Evolutionary conservation across 768 basidiomycete genomes (phyloP).

Genomic region (Rubroboletus pulcherrimus): DNA sequence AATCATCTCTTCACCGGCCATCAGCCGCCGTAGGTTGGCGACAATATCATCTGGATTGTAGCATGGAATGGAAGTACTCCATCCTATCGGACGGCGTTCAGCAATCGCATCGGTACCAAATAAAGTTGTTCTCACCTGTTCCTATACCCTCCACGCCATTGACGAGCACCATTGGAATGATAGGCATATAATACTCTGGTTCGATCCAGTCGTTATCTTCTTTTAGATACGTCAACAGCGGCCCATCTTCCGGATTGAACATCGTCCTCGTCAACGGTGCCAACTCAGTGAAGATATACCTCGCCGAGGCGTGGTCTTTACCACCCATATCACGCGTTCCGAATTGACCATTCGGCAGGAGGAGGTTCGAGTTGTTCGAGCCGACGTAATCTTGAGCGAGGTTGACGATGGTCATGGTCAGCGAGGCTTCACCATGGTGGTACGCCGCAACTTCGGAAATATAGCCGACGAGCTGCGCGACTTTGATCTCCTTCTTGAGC

Average conservation of each 20-base stretch:
- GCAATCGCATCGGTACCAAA: background rate
- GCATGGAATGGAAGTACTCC: conserved; percentile 90
- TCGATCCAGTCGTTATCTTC: conserved; percentile 88
- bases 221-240: conserved; percentile 74
- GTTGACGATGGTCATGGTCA: conserved; percentile 87
- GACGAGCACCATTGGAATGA: conserved; percentile 82
- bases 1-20: conserved; percentile 78
- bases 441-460: conserved; percentile 92
- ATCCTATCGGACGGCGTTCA: conserved; percentile 49
- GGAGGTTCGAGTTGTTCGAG: conserved; percentile 89
- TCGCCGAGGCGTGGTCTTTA: conserved; percentile 93
- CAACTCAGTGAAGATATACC: conserved; percentile 91
- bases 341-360: conserved; percentile 89
- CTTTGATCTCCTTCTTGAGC: conserved; percentile 89
- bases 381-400: conserved; percentile 94
- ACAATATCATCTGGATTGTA: conserved; percentile 93
- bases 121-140: conserved; percentile 57
- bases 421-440: conserved; percentile 91
- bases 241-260: conserved; percentile 83
- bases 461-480: conserved; percentile 94
- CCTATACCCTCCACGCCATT: conserved; percentile 98
- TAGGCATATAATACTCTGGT: conserved; percentile 91
- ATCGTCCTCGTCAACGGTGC: conserved; percentile 69
- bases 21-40: conserved; percentile 77
- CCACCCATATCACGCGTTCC: conserved; percentile 92